Percentiles rank a stretch among this genome's conserved stretches.
Conservation (phyloP, 768 basidiomycete species). For the Sistotremastrum niveocremeum region DNA sequence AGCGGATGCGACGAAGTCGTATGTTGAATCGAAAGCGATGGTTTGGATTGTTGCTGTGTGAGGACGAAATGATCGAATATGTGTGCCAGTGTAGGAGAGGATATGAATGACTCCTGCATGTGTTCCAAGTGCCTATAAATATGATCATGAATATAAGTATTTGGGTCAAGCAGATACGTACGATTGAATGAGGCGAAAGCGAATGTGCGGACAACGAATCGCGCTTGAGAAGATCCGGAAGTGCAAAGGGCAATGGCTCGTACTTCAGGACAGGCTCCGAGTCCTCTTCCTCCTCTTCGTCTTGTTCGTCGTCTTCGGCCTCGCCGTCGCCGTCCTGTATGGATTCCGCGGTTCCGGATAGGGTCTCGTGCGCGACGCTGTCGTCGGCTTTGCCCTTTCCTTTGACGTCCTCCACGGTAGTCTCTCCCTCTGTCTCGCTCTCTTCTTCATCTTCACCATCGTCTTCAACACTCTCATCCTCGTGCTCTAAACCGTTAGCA, state of each 20-base stretch:
- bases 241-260: slow-evolving; percentile 57
- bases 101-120: slow-evolving; percentile 89
- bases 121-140: slow-evolving; percentile 70
- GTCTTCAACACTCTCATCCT: slow-evolving; percentile 6
- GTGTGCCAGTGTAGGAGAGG: slow-evolving; percentile 61
- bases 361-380: too few relatives aligned
- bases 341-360: neutral
- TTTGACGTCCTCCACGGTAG: slow-evolving; percentile 6
- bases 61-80: slow-evolving; percentile 81
- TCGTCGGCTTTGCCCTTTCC: slow-evolving; percentile 12
- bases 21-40: slow-evolving; percentile 69
- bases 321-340: slow-evolving; percentile 23
- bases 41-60: slow-evolving; percentile 82
- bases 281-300: slow-evolving; percentile 61
- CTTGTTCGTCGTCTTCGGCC: slow-evolving; percentile 38
- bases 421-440: neutral
- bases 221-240: slow-evolving; percentile 71
- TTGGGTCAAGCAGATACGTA: slow-evolving; percentile 19
- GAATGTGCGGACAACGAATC: slow-evolving; percentile 80
- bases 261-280: slow-evolving; percentile 92
- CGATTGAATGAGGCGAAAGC: slow-evolving; percentile 62
- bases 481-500: slow-evolving; percentile 1
- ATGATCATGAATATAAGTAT: neutral
- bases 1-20: slow-evolving; percentile 84
- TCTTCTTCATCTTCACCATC: slow-evolving; percentile 8